Percentiles rank a stretch among this genome's conserved stretches.
phyloP scores from a whole-genome alignment of 2,329 filamentous ascomycete species.

The Diaporthe longicolla region DNA sequence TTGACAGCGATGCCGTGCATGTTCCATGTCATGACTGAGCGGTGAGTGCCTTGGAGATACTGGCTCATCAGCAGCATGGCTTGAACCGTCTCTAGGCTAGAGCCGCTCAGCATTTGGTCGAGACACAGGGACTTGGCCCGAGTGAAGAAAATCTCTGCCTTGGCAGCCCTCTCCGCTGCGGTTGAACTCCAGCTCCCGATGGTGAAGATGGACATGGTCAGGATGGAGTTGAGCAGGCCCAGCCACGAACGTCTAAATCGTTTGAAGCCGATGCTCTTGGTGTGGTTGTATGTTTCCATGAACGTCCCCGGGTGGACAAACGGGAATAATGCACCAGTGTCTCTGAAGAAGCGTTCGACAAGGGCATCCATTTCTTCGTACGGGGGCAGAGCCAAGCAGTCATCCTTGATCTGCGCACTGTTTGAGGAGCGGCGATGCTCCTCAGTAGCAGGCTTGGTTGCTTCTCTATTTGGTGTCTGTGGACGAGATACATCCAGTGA shows the following conservation, averaged over 20 bases:
- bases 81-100: slow-evolving; percentile 64
- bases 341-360: slow-evolving; percentile 42
- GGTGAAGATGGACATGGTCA: slow-evolving; percentile 61
- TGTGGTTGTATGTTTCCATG: slow-evolving; percentile 41
- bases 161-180: slow-evolving; percentile 53
- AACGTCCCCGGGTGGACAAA: slow-evolving; percentile 45
- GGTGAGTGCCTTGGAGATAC: slow-evolving; percentile 68
- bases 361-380: slow-evolving; percentile 42
- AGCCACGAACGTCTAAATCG: slow-evolving; percentile 64
- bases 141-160: slow-evolving; percentile 61
- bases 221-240: slow-evolving; percentile 63
- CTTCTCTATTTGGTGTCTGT: slow-evolving; percentile 9
- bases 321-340: slow-evolving; percentile 46
- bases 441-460: not conserved
- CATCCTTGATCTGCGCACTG: not conserved
- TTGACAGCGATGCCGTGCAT: slow-evolving; percentile 67
- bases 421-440: slow-evolving; percentile 1
- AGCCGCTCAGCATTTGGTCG: slow-evolving; percentile 55
- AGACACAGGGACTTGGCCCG: slow-evolving; percentile 60
- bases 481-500: slow-evolving; percentile 42
- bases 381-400: slow-evolving; percentile 39
- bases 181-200: slow-evolving; percentile 48
- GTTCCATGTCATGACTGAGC: slow-evolving; percentile 67
- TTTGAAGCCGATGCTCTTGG: slow-evolving; percentile 45
- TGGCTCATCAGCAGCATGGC: slow-evolving; percentile 63